Conservation (phyloP, 768 basidiomycete genomes). For the Suillus clintonianus region DNA sequence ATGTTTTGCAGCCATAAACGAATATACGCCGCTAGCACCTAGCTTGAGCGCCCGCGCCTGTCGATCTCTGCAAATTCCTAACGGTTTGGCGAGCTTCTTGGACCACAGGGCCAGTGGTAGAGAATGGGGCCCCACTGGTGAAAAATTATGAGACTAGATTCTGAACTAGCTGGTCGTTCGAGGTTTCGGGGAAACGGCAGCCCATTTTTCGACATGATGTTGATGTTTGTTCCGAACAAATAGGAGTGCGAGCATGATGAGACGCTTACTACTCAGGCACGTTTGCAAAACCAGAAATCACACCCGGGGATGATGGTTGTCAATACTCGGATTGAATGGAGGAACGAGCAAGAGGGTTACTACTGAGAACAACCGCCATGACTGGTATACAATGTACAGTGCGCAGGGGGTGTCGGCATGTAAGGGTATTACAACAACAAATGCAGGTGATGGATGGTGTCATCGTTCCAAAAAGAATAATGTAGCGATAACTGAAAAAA, state of each 20-base stretch:
- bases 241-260: constrained; percentile 17
- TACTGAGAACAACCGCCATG: background rate
- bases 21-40: background rate
- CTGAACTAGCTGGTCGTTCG: constrained; percentile 10
- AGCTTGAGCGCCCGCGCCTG: constrained; percentile 15
- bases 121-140: constrained; percentile 15
- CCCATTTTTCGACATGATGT: constrained; percentile 37
- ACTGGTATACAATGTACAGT: constrained; percentile 6
- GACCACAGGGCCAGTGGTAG: constrained; percentile 26
- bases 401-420: background rate
- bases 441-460: constrained; percentile 8
- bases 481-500: constrained; percentile 8
- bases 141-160: constrained; percentile 3
- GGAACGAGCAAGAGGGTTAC: constrained; percentile 13
- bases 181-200: constrained; percentile 28
- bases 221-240: constrained; percentile 35
- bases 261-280: background rate
- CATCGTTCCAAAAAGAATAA: constrained; percentile 7
- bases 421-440: constrained; percentile 12
- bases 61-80: constrained; percentile 67
- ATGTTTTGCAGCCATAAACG: constrained; percentile 12
- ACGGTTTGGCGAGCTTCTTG: constrained; percentile 67
- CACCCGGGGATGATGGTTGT: constrained; percentile 7
- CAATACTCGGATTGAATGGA: constrained; percentile 6
- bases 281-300: constrained; percentile 3